Evolutionary conservation across 73 alveolate species (phyloP).

Genomic region (Stentor coeruleus): DNA sequence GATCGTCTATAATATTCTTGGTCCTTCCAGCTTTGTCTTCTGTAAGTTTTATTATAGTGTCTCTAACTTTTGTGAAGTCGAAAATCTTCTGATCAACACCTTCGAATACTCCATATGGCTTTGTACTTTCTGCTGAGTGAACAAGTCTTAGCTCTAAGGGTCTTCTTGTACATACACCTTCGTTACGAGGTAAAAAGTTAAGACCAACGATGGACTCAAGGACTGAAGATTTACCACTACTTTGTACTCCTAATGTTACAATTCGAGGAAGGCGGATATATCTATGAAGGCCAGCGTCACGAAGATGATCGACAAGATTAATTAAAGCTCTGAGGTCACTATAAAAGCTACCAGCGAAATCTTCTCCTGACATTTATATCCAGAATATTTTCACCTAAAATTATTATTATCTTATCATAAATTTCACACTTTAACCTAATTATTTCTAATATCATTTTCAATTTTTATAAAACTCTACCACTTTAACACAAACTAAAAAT

Average conservation of each 20-base stretch:
- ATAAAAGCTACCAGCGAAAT: no score
- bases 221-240: slow-evolving; percentile 78
- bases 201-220: slow-evolving; percentile 80
- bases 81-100: slow-evolving; percentile 68
- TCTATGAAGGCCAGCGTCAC: slow-evolving; percentile 68
- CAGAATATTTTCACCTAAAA: no score
- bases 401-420: no score
- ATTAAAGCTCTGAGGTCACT: slow-evolving; percentile 41
- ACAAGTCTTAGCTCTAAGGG: slow-evolving; percentile 80
- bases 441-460: no score
- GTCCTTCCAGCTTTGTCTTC: slow-evolving; percentile 85
- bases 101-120: slow-evolving; percentile 96
- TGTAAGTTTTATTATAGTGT: slow-evolving; percentile 80
- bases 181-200: slow-evolving; percentile 86
- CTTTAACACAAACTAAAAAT: no score
- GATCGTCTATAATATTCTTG: slow-evolving; percentile 91
- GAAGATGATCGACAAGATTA: slow-evolving; percentile 51
- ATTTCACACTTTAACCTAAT: no score
- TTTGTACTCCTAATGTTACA: slow-evolving; percentile 70
- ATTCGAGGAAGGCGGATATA: slow-evolving; percentile 72
- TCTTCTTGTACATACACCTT: slow-evolving; percentile 85
- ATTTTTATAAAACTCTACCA: no score
- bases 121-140: slow-evolving; percentile 58
- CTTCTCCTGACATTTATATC: no score
- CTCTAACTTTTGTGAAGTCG: slow-evolving; percentile 89